phyloP scores from a whole-genome alignment of 2,329 filamentous ascomycete genomes.

The Aspergillus calidoustus region DNA sequence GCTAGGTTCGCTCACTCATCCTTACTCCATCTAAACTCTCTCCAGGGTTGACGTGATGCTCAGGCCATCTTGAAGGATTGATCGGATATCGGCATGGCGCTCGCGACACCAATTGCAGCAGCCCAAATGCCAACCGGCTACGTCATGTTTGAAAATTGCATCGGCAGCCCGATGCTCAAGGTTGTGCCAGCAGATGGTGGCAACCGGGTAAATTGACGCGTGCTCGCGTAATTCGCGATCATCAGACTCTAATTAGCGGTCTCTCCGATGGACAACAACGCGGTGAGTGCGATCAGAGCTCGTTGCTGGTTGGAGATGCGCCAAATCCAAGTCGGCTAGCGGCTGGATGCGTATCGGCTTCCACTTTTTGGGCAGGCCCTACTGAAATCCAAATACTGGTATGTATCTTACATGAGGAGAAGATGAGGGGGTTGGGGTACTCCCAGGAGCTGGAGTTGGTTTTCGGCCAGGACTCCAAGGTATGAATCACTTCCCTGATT shows the following conservation, averaged over 20 bases:
- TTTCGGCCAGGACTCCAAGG: constrained; percentile 7
- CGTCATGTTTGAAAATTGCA: constrained; percentile 12
- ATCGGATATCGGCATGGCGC: constrained; percentile 17
- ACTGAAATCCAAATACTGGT: not conserved
- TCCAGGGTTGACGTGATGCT: constrained; percentile 1
- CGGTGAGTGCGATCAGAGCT: constrained; percentile 7
- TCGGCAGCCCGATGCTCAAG: constrained; percentile 13
- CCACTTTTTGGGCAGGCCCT: constrained; percentile 3
- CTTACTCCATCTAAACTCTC: not conserved
- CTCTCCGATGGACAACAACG: not conserved
- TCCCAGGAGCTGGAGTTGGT: not conserved
- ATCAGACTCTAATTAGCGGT: not conserved
- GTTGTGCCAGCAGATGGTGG: constrained; percentile 5
- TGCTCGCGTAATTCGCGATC: constrained; percentile 3
- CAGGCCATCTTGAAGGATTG: constrained; percentile 6
- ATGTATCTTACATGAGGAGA: not conserved
- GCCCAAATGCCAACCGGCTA: not conserved
- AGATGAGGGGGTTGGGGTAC: constrained; percentile 2
- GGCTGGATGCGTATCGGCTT: not conserved
- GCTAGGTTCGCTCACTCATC: not conserved
- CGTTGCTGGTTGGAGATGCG: not conserved
- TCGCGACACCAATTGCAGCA: constrained; percentile 6
- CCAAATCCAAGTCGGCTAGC: constrained; percentile 21
- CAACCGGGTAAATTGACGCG: constrained; percentile 17
- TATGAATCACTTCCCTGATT: constrained; percentile 4